phyloP scores from a whole-genome alignment of 768 basidiomycete genomes.

The Suillus lakei region DNA sequence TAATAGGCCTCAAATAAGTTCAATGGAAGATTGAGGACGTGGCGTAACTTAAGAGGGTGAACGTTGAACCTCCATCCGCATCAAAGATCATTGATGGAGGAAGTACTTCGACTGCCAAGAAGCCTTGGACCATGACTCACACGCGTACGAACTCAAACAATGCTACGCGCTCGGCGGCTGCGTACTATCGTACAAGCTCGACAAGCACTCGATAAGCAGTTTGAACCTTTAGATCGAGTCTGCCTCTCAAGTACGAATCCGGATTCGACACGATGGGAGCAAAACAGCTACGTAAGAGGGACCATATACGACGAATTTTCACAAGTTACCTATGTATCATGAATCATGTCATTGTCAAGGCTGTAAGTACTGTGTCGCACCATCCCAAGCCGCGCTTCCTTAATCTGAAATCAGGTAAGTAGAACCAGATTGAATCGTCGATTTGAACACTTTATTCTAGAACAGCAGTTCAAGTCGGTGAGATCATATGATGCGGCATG shows the following conservation, averaged over 20 bases:
- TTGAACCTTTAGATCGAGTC: background rate
- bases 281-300: too few species aligned
- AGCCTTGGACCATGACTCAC: background rate
- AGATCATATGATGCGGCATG: too few species aligned
- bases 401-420: background rate
- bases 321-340: background rate
- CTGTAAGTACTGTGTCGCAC: background rate
- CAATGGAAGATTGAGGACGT: background rate
- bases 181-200: background rate
- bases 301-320: too few species aligned
- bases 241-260: too few species aligned
- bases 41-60: background rate
- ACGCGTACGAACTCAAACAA: background rate
- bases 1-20: background rate
- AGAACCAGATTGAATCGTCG: background rate
- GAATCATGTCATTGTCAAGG: background rate
- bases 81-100: background rate
- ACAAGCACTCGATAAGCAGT: background rate
- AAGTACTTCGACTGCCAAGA: background rate
- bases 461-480: background rate
- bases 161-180: background rate
- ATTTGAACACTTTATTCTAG: too few species aligned
- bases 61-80: too few species aligned
- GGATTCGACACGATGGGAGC: too few species aligned
- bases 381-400: background rate